Base-by-base conservation (phyloP, 2,329 filamentous ascomycete species). In the Diaporthe humulicola region DNA sequence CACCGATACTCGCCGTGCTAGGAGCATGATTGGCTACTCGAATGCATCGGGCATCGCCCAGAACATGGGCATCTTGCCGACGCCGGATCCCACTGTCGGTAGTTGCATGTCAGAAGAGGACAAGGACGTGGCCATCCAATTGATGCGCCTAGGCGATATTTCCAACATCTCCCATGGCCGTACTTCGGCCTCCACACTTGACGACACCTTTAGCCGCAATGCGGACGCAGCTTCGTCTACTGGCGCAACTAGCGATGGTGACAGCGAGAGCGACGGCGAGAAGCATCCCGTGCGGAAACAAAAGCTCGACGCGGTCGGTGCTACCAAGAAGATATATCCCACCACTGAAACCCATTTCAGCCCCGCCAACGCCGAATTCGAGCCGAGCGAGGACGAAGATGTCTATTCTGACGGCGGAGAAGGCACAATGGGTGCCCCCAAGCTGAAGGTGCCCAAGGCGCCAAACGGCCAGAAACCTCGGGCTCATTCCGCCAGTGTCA, bases 51-150 rank as follows among this genome's bases (percentile, higher is more conserved):
- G 82, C 70, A 75, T 79, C 12, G 79, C 76, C 25, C 74, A 80
- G 17, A 78, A 76, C 76, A 81, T 84, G 81, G 92, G 92, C 72
- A 90, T 97, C 78, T 87, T 98, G 77, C 96, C 96, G 28, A 99
- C 97, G 2, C 97, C 97, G 36, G 97, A 98, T 80, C 96, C 96
- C n/a, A 99, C 97, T 17, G 94, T 98, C 79, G 95, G 95, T 72
- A 98, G 96, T 85, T 97, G 95, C 83, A 96, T 99, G 84, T 98
- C 96, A 19, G 97, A 99, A 82, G 97, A 99, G 84, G 91, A 93
- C 79, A 93, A 93, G 81, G 97, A 99, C 84, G 97, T 98, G 76
- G 97, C 97, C 74, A 93, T 98, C 82, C 97, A 98, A 85, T 88
- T 99, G 80, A 98, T 99, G 93, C 94, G 96, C 79, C 90, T 99